phyloP scores from a whole-genome alignment of 78 protist genomes.

The Isochrysis galbana region DNA sequence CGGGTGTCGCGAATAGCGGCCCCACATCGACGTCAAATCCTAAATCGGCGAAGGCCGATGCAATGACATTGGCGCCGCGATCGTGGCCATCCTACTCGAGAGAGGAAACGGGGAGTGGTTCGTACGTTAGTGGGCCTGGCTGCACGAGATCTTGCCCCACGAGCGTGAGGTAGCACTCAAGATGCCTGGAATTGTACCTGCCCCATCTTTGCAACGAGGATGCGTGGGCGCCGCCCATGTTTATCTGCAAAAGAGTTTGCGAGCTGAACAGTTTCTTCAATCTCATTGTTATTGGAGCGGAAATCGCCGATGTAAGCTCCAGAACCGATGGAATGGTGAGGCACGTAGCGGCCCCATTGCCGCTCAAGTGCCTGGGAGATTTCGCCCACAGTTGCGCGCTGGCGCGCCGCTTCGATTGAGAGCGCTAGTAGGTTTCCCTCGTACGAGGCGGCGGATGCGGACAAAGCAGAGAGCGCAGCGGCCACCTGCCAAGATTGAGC shows the following conservation, averaged over 20 bases:
- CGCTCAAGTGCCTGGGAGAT: conserved; percentile 87
- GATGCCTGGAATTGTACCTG: too few species aligned
- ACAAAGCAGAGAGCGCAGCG: background rate
- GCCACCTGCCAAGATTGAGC: too few species aligned
- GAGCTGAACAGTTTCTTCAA: background rate
- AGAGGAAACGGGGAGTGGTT: too few species aligned
- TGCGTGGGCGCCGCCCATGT: conserved; percentile 53
- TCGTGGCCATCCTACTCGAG: conserved; percentile 99
- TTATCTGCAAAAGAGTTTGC: background rate
- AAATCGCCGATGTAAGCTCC: background rate
- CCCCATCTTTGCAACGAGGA: conserved; percentile 90
- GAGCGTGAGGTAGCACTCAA: background rate
- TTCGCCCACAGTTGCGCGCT: conserved; percentile 93
- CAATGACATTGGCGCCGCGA: conserved; percentile 96
- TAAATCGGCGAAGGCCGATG: conserved; percentile 94
- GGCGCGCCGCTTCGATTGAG: conserved; percentile 85
- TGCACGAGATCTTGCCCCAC: too few species aligned
- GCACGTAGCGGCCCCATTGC: conserved; percentile 56
- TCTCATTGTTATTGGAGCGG: background rate
- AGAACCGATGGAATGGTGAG: background rate
- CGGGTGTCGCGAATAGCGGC: conserved; percentile 87
- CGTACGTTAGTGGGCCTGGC: too few species aligned
- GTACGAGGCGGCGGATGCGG: background rate
- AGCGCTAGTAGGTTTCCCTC: conserved; percentile 67
- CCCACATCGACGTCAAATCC: conserved; percentile 97